Conservation (phyloP, 208 protist genomes). For the Acanthamoeba sp. region DNA sequence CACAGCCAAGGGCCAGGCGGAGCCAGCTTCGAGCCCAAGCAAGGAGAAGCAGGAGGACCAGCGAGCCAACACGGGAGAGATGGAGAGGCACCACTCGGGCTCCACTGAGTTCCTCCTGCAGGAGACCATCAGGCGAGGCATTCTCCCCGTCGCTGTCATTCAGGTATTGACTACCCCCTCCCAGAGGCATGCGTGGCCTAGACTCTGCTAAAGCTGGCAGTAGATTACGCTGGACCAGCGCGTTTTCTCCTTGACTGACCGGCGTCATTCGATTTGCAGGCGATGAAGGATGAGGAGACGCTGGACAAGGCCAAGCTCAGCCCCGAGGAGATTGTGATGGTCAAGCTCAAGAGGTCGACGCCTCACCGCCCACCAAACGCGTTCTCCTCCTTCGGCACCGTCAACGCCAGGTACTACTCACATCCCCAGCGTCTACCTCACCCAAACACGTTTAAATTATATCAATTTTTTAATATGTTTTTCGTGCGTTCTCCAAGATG, state of each 20-base stretch:
- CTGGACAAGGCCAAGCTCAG: slow-evolving; percentile 34
- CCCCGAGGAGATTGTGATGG: slow-evolving; percentile 17
- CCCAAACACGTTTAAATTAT: too few species aligned
- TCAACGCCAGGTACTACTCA: slow-evolving; percentile 55
- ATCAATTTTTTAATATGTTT: too few species aligned
- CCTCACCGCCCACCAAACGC: slow-evolving; percentile 29
- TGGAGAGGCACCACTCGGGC: slow-evolving; percentile 8
- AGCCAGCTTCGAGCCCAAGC: not conserved
- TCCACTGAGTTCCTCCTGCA: slow-evolving; percentile 15
- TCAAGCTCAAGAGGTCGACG: slow-evolving; percentile 40
- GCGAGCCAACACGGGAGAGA: not conserved
- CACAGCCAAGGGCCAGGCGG: not conserved
- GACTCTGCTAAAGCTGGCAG: too few species aligned
- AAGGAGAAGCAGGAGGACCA: not conserved
- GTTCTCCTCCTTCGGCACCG: slow-evolving; percentile 44
- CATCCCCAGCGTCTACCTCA: too few species aligned
- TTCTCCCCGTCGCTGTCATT: not conserved
- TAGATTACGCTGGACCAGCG: too few species aligned
- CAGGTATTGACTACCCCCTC: too few species aligned
- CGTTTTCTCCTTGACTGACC: too few species aligned
- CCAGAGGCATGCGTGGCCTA: too few species aligned
- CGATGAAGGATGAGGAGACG: slow-evolving; percentile 27
- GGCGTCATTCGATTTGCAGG: too few species aligned
- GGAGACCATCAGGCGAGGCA: not conserved
- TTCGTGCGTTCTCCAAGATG: not conserved